Conservation (phyloP, 768 basidiomycete genomes). For the Podaxis rugospora region DNA sequence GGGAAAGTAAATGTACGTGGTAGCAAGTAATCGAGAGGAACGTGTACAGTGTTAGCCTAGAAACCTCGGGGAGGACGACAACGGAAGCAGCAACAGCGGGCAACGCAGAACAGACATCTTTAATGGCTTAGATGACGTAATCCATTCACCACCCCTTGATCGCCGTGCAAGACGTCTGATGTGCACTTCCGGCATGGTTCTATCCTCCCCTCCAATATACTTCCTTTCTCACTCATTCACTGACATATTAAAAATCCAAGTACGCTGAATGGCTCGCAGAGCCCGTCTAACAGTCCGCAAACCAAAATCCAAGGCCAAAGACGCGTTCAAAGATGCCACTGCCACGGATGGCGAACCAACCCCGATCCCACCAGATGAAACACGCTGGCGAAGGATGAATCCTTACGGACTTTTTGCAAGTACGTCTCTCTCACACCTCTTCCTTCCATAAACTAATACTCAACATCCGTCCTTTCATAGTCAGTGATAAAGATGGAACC, state of each 20-base stretch:
- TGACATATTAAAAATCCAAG: not conserved
- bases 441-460: not conserved
- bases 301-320: not conserved
- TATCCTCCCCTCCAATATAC: not conserved
- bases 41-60: not conserved
- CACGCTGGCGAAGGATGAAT: constrained; percentile 18
- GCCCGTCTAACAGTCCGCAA: not conserved
- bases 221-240: not conserved
- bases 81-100: too few species aligned
- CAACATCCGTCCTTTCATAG: not conserved
- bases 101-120: not conserved
- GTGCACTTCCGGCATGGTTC: too few species aligned
- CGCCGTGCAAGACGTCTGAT: too few species aligned
- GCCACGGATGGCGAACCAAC: not conserved
- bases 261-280: not conserved
- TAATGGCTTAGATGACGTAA: not conserved
- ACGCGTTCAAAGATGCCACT: not conserved
- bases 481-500: constrained; percentile 20
- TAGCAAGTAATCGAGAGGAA: not conserved
- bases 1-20: not conserved
- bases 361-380: not conserved
- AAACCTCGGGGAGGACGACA: not conserved
- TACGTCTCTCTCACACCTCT: not conserved
- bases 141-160: not conserved
- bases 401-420: constrained; percentile 17